Evolutionary conservation across 2,329 filamentous ascomycete genomes (phyloP).

Genomic region (Graphium sp.): DNA sequence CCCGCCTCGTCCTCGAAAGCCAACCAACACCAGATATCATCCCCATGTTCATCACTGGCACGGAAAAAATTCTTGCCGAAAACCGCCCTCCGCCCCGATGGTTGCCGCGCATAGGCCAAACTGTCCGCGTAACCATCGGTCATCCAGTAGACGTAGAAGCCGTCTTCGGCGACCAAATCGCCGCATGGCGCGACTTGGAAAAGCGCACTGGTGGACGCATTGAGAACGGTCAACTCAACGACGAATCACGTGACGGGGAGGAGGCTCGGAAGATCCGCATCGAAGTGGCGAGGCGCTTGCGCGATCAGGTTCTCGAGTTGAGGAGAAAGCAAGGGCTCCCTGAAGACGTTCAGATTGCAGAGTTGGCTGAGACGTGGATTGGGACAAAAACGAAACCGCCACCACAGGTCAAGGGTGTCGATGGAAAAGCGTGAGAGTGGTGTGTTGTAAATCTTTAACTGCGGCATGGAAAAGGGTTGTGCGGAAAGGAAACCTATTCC

Average conservation of each 20-base stretch:
- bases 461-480: no score
- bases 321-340: conserved; percentile 54
- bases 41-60: conserved; percentile 88
- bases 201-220: conserved; percentile 4
- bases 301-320: conserved; percentile 67
- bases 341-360: conserved; percentile 65
- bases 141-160: conserved; percentile 56
- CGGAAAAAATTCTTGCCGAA: conserved; percentile 79
- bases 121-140: conserved; percentile 61
- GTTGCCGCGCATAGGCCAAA: conserved; percentile 57
- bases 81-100: conserved; percentile 63
- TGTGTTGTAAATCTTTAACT: no score
- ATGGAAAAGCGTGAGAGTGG: no score
- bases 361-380: conserved; percentile 67
- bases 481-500: no score
- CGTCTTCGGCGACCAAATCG: conserved; percentile 62
- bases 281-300: conserved; percentile 63
- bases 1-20: conserved; percentile 76
- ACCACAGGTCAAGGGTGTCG: no score
- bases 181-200: conserved; percentile 44
- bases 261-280: conserved; percentile 58
- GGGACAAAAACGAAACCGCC: no score
- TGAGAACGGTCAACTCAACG: no score
- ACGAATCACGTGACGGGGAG: conserved; percentile 47
- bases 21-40: conserved; percentile 78